These are phyloP conservation scores for Oryza punctata DNA, from an alignment of 176 grass and related monocot species.

Conservation along the genomic window DNA sequence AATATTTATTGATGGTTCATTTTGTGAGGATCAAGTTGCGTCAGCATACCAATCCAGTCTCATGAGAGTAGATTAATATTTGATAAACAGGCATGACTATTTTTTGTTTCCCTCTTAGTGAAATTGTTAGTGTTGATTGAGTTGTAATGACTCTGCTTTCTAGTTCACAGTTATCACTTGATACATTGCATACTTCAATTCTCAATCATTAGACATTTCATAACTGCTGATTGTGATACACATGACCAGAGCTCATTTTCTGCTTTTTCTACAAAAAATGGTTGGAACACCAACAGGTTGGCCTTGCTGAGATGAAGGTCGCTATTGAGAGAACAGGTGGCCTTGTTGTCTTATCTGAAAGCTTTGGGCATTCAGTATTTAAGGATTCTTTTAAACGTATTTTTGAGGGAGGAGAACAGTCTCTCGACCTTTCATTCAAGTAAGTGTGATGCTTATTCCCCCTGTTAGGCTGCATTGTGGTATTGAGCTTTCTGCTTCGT, in stretches of 20 bases:
- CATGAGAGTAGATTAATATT: not conserved
- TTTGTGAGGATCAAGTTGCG: not conserved
- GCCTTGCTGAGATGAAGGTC: constrained; percentile 97
- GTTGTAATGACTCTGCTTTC: not conserved
- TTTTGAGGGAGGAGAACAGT: constrained; percentile 82
- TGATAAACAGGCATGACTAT: not conserved
- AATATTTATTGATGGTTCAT: constrained; percentile 6
- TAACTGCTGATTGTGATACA: not conserved
- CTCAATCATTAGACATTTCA: not conserved
- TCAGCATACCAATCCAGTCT: not conserved
- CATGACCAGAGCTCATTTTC: not conserved
- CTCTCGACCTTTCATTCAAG: constrained; percentile 96
- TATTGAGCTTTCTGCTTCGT: not conserved
- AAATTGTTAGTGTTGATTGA: not conserved
- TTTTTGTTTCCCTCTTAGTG: not conserved
- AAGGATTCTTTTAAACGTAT: constrained; percentile 97
- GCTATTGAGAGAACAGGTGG: constrained; percentile 97
- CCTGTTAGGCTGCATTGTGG: not conserved
- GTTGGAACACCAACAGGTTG: constrained; percentile 64
- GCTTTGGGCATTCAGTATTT: constrained; percentile 96
- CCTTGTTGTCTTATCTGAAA: constrained; percentile 96
- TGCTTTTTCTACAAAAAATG: constrained; percentile 8
- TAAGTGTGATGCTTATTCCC: constrained; percentile 47
- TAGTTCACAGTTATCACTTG: not conserved
- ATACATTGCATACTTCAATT: not conserved